These are phyloP conservation scores for Calonectria honghensis DNA, from an alignment of 2,329 filamentous ascomycete genomes.

Conservation along the genomic window DNA sequence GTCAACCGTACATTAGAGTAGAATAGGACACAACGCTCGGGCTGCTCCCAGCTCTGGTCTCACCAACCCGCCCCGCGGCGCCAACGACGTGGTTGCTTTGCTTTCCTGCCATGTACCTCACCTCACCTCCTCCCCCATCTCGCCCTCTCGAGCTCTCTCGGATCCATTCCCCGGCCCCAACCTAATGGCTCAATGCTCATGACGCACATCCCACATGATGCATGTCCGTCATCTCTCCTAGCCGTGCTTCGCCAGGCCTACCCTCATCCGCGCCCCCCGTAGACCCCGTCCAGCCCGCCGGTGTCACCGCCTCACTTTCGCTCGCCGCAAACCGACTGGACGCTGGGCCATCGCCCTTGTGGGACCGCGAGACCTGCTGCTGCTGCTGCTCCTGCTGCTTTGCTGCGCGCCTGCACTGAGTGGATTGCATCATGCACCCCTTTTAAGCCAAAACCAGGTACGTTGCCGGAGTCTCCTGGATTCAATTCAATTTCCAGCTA, in stretches of 20 bases:
- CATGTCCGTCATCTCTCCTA: slow-evolving; percentile 41
- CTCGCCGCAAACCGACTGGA: slow-evolving; percentile 24
- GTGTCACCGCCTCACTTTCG: slow-evolving; percentile 40
- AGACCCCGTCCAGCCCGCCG: slow-evolving; percentile 34
- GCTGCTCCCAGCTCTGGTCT: slow-evolving; percentile 21
- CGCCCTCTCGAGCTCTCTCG: slow-evolving; percentile 1
- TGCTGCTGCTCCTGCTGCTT: not conserved
- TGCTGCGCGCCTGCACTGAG: slow-evolving; percentile 6
- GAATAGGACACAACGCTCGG: not conserved
- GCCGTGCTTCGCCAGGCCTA: slow-evolving; percentile 29
- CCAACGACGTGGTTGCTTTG: slow-evolving; percentile 12
- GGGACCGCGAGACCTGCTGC: not conserved
- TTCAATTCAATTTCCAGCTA: slow-evolving; percentile 31
- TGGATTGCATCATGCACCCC: slow-evolving; percentile 37
- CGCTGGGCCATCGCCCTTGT: not conserved
- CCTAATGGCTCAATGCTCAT: slow-evolving; percentile 30
- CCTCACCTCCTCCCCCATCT: slow-evolving; percentile 9
- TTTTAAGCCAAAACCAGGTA: slow-evolving; percentile 25
- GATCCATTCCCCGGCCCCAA: slow-evolving; percentile 29
- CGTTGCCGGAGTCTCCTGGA: slow-evolving; percentile 32
- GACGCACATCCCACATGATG: slow-evolving; percentile 41
- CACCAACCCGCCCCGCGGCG: not conserved
- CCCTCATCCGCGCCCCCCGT: slow-evolving; percentile 28
- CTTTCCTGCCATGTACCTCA: not conserved
- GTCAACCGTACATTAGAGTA: not conserved